Evolutionary conservation across 83 land plant species (phyloP).

Genomic region (Diphasiastrum complanatum): DNA sequence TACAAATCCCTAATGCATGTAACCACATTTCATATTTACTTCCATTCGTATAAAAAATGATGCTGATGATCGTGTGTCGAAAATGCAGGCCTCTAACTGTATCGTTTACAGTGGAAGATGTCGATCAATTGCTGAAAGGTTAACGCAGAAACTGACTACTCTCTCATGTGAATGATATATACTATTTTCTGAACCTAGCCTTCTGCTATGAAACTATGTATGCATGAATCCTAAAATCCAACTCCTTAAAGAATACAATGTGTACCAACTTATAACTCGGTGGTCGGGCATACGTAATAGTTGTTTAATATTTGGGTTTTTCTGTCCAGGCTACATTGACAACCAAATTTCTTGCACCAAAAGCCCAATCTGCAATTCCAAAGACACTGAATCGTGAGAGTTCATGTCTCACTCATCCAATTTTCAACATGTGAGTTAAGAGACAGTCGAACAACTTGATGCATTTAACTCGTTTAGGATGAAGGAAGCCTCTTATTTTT

Average conservation of each 20-base stretch:
- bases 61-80: not conserved
- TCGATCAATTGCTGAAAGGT: conserved; percentile 75
- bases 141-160: conserved; percentile 48
- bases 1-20: too few species aligned
- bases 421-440: conserved; percentile 74
- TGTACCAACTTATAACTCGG: too few species aligned
- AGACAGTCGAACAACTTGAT: not conserved
- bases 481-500: too few species aligned
- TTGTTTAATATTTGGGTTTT: not conserved
- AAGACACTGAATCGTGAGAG: conserved; percentile 54
- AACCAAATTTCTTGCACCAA: conserved; percentile 75
- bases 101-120: conserved; percentile 83
- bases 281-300: not conserved
- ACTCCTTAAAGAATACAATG: not conserved
- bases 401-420: conserved; percentile 83
- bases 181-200: not conserved
- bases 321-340: conserved; percentile 56
- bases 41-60: not conserved
- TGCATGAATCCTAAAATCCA: not conserved
- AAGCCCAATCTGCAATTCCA: conserved; percentile 54
- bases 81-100: conserved; percentile 74
- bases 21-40: not conserved
- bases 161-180: not conserved
- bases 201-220: not conserved
- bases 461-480: too few species aligned